Evolutionary conservation across 1,284 basidiomycete species (phyloP).

Genomic region (Malassezia pachydermatis): DNA sequence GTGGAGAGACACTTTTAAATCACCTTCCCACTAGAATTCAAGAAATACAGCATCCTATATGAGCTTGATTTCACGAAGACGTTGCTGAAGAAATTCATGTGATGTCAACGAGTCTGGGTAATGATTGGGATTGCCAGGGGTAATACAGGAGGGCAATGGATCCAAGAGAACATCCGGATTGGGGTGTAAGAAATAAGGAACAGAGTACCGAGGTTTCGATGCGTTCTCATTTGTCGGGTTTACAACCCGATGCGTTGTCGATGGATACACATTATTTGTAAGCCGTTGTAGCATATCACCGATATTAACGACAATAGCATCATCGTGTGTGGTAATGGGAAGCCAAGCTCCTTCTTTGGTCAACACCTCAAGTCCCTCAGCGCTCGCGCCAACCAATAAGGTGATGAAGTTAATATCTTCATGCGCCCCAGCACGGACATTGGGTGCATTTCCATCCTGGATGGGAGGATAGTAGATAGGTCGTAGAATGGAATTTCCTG

Average conservation of each 20-base stretch:
- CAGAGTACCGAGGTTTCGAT: constrained; percentile 1
- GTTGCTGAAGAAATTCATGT: constrained; percentile 9
- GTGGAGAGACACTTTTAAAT: no score
- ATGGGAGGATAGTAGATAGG: constrained; percentile 8
- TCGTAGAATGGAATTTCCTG: constrained; percentile 9
- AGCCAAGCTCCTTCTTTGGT: constrained; percentile 4
- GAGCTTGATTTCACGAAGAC: constrained; percentile 8
- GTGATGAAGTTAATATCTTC: constrained; percentile 13
- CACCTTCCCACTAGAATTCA: no score
- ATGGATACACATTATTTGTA: constrained; percentile 10
- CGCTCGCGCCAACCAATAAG: constrained; percentile 10
- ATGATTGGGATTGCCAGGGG: constrained; percentile 2
- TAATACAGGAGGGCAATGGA: constrained; percentile 7
- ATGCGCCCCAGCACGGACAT: constrained; percentile 7
- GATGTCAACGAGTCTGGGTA: constrained; percentile 5
- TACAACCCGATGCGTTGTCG: constrained; percentile 11
- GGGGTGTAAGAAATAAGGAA: constrained; percentile 13
- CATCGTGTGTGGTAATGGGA: constrained; percentile 4
- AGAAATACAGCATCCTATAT: background rate
- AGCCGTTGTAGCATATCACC: constrained; percentile 13
- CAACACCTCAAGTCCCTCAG: constrained; percentile 11
- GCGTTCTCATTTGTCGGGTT: constrained; percentile 1
- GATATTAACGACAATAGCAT: constrained; percentile 14
- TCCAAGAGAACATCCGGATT: constrained; percentile 7
- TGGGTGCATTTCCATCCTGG: background rate